phyloP scores from a whole-genome alignment of 257 asterid genomes.

The Anisodus acutangulus region DNA sequence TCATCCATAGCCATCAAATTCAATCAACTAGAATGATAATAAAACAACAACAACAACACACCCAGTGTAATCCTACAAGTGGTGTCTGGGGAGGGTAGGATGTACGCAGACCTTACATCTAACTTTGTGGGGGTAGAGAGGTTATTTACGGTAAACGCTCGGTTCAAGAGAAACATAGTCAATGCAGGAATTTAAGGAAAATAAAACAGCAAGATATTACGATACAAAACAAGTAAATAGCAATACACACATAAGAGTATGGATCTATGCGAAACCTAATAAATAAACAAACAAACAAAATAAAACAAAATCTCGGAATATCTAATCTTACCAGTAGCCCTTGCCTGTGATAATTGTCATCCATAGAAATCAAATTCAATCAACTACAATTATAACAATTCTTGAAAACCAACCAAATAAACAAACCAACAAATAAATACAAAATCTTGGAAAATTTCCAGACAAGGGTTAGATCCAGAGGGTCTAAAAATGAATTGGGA shows the following conservation, averaged over 20 bases:
- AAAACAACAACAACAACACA: background rate
- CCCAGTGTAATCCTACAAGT: background rate
- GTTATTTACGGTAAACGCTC: background rate
- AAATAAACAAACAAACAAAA: too few species aligned
- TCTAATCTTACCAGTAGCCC: slow-evolving; percentile 2
- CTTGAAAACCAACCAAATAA: background rate
- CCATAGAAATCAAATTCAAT: background rate
- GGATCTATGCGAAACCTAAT: too few species aligned
- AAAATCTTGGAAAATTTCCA: background rate
- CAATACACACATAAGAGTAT: too few species aligned
- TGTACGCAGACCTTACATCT: background rate
- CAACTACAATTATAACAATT: background rate
- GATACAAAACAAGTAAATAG: background rate
- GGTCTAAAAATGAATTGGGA: background rate
- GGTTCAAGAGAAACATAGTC: background rate
- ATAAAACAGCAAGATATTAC: too few species aligned
- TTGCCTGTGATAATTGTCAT: background rate
- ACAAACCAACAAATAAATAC: background rate
- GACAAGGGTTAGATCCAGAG: slow-evolving; percentile 31
- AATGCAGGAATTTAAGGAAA: too few species aligned
- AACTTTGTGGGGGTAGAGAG: background rate
- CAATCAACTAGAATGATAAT: background rate
- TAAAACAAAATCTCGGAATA: background rate
- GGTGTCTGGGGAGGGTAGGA: background rate
- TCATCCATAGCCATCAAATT: background rate